A percentile compares a stretch with the other conserved stretches of the same genome.
phyloP scores from a whole-genome alignment of 2,329 filamentous ascomycete genomes.

The Pyrenophora teres region DNA sequence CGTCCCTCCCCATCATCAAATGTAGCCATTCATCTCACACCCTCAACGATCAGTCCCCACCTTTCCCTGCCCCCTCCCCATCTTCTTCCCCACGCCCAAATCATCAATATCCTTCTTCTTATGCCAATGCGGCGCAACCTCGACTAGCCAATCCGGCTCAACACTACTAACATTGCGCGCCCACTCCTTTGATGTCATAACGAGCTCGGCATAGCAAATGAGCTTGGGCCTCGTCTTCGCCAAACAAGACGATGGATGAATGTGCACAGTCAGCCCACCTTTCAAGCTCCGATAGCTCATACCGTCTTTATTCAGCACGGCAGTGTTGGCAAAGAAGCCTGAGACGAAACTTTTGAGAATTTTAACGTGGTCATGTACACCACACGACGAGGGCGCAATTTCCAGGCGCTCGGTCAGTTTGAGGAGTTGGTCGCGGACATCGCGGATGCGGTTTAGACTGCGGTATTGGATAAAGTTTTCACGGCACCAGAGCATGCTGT shows the following conservation, averaged over 20 bases:
- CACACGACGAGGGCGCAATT: slow-evolving; percentile 70
- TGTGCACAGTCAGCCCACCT: slow-evolving; percentile 82
- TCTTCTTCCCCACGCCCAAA: slow-evolving; percentile 17
- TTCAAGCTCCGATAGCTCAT: slow-evolving; percentile 91
- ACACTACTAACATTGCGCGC: slow-evolving; percentile 88
- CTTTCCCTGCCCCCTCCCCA: slow-evolving; percentile 37
- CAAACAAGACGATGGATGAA: slow-evolving; percentile 76
- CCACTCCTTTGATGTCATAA: slow-evolving; percentile 86
- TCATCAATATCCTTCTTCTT: slow-evolving; percentile 63
- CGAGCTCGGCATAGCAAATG: slow-evolving; percentile 84
- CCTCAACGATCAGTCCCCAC: too few species aligned
- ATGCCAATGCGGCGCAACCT: slow-evolving; percentile 92
- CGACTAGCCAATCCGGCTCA: slow-evolving; percentile 80
- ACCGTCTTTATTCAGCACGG: slow-evolving; percentile 78
- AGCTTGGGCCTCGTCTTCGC: slow-evolving; percentile 81
- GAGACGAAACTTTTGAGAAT: slow-evolving; percentile 88
- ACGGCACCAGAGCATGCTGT: slow-evolving; percentile 80
- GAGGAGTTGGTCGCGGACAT: slow-evolving; percentile 88
- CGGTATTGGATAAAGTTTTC: slow-evolving; percentile 96
- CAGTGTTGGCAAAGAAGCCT: slow-evolving; percentile 94
- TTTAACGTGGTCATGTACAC: slow-evolving; percentile 71
- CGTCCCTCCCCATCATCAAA: too few species aligned
- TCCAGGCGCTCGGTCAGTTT: slow-evolving; percentile 94
- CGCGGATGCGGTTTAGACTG: slow-evolving; percentile 82
- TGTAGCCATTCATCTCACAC: too few species aligned